Evolutionary conservation across 768 basidiomycete genomes (phyloP).

Genomic region (Cystobasidium ongulense): DNA sequence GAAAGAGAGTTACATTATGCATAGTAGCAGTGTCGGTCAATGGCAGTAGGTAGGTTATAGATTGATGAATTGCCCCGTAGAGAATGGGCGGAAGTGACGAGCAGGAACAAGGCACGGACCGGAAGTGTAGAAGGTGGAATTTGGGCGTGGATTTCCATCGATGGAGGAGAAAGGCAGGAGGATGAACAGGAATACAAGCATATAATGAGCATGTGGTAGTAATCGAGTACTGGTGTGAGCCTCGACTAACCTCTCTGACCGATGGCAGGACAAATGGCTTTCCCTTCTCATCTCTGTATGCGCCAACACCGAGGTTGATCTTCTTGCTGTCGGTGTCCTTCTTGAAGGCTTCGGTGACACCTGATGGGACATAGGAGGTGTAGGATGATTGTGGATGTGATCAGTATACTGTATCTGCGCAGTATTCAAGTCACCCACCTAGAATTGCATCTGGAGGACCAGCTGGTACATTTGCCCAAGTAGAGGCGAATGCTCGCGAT

Average conservation of each 20-base stretch:
- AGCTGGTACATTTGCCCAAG: slow-evolving; percentile 72
- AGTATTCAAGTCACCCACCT: slow-evolving; percentile 50
- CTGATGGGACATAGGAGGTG: slow-evolving; percentile 24
- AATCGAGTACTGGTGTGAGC: not conserved
- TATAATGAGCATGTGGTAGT: no score
- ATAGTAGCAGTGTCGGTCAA: no score
- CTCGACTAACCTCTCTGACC: slow-evolving; percentile 63
- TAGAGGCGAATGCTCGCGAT: slow-evolving; percentile 50
- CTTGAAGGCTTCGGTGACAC: slow-evolving; percentile 75
- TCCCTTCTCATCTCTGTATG: slow-evolving; percentile 76
- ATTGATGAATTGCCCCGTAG: not conserved
- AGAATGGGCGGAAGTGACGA: not conserved
- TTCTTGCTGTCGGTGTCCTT: slow-evolving; percentile 65
- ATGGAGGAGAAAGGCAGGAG: slow-evolving; percentile 21
- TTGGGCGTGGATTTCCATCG: slow-evolving; percentile 5
- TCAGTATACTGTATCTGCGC: not conserved
- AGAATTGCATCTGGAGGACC: slow-evolving; percentile 91
- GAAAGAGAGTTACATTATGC: not conserved
- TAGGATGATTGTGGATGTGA: not conserved
- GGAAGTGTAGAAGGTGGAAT: slow-evolving; percentile 13
- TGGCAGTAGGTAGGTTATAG: not conserved
- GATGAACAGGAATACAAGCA: not conserved
- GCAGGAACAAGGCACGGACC: not conserved
- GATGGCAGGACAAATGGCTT: slow-evolving; percentile 90
- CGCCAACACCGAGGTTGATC: slow-evolving; percentile 86